Conservation (phyloP, 225 moss, liverwort and hornwort species). For the Marchantia polymorpha region DNA sequence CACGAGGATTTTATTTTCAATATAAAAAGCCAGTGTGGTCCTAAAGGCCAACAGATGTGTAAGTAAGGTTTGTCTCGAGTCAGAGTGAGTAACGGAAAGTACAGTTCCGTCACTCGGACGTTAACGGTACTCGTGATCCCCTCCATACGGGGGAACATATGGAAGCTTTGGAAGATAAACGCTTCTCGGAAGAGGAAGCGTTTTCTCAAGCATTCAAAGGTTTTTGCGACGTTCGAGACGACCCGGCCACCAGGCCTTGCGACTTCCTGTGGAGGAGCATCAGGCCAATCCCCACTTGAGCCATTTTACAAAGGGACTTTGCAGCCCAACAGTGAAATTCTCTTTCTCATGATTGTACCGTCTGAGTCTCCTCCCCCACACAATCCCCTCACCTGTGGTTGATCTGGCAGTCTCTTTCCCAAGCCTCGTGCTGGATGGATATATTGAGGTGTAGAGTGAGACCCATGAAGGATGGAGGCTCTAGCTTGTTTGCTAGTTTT, state of each 20-base stretch:
- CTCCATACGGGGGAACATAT: not conserved
- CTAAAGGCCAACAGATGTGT: no score
- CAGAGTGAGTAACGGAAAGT: not conserved
- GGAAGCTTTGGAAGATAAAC: not conserved
- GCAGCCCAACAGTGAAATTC: not conserved
- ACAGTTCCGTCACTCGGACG: not conserved
- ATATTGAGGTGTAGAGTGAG: not conserved
- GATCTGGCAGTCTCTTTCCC: not conserved
- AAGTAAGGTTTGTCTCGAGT: not conserved
- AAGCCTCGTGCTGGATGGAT: not conserved
- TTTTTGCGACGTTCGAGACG: not conserved
- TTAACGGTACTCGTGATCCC: not conserved
- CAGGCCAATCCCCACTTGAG: not conserved
- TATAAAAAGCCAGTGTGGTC: no score
- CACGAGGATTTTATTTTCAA: not conserved
- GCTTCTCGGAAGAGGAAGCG: not conserved
- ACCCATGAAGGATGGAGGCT: not conserved
- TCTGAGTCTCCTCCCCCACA: not conserved
- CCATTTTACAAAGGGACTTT: not conserved
- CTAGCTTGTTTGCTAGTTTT: not conserved
- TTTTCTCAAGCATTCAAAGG: not conserved
- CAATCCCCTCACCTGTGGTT: not conserved
- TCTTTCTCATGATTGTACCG: conserved; percentile 1
- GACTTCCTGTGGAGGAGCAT: not conserved
- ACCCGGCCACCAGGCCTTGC: not conserved